Conservation (phyloP, 805 yeast genomes). For the Barnettozyma siamensis region DNA sequence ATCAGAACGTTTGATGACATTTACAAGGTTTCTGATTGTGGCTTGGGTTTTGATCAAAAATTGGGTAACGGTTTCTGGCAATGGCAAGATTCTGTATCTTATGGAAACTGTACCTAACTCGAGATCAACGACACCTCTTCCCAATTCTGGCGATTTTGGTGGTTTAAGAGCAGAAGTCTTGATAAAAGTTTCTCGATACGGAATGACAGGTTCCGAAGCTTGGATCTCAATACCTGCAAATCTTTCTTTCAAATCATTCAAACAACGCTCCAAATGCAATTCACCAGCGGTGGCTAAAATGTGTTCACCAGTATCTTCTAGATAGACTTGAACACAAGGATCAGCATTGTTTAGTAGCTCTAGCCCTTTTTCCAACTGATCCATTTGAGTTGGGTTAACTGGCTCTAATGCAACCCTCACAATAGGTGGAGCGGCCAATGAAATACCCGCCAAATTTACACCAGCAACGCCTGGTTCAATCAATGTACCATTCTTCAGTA, state of each 20-base stretch:
- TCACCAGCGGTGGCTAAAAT: slow-evolving; percentile 96
- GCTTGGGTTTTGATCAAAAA: slow-evolving; percentile 44
- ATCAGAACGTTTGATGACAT: slow-evolving; percentile 12
- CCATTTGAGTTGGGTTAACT: slow-evolving; percentile 74
- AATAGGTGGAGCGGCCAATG: slow-evolving; percentile 78
- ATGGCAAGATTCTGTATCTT: slow-evolving; percentile 42
- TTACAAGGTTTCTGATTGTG: slow-evolving; percentile 35
- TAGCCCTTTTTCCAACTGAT: slow-evolving; percentile 70
- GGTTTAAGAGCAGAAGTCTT: slow-evolving; percentile 46
- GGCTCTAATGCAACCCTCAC: slow-evolving; percentile 97
- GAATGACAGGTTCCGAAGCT: slow-evolving; percentile 88
- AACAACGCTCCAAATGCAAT: slow-evolving; percentile 88
- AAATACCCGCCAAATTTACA: slow-evolving; percentile 73
- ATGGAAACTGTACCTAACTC: slow-evolving; percentile 45
- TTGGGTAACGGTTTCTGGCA: slow-evolving; percentile 44
- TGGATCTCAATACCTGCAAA: slow-evolving; percentile 89
- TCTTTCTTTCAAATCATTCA: slow-evolving; percentile 83
- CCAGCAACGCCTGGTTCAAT: slow-evolving; percentile 53
- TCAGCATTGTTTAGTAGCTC: slow-evolving; percentile 80
- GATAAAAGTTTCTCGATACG: slow-evolving; percentile 81
- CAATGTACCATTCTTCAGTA: slow-evolving; percentile 83
- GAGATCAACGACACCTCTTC: slow-evolving; percentile 45
- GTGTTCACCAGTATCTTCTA: slow-evolving; percentile 89
- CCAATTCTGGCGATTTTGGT: slow-evolving; percentile 37
- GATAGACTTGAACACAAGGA: slow-evolving; percentile 85